Evolutionary conservation across 2,329 filamentous ascomycete genomes (phyloP), one percentile per base, ranked within the genome.

Genomic region (Endocalyx cinctus): DNA sequence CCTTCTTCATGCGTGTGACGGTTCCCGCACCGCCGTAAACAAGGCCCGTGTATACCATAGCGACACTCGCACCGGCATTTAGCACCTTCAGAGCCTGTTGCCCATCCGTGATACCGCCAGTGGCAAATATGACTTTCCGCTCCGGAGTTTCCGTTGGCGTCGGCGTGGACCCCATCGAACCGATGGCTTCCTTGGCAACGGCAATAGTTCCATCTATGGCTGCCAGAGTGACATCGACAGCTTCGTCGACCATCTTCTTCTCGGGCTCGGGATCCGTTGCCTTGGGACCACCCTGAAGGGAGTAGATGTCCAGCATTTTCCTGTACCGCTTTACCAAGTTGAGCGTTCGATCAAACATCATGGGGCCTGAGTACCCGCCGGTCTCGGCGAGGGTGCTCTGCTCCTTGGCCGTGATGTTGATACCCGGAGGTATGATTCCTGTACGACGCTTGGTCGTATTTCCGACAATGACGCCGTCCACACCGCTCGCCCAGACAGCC

Each of bases 391-490:
- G 60, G 2, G 81, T 72, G 39, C 67, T 62, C 46, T 79, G 70
- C 55, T 98, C 90, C 43, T 74, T 69, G 2, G 66, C 51, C 0
- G 81, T 74, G 17, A 95, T 69, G 20, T 66, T 59, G 44, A 82
- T 75, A 17, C 82, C 80, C 16, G 72, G 63, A 0, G 88, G 83
- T 1, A 90, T 57, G 3, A 89, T 66, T 4, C 79, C 81, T 0
- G 81, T 74, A 27, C 92, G 74, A 45, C 82, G 77, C 63, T 92
- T 94, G 3, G 92, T 98, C 0, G 92, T 98, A 67, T 98, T 98
- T 10, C 90, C 92, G 4, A 98, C 90, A 42, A 98, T 96, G 22
- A 98, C 79, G 17, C 92, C 92, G 50, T 96, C 89, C 2, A 97
- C 89, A 6, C 89, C 89, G 39, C 85, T 87, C 46, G 71, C 70